Evolutionary conservation across 106 monocot genomes (phyloP), one percentile per base, ranked within the genome.

Genomic region (Amphibolis antarctica): DNA sequence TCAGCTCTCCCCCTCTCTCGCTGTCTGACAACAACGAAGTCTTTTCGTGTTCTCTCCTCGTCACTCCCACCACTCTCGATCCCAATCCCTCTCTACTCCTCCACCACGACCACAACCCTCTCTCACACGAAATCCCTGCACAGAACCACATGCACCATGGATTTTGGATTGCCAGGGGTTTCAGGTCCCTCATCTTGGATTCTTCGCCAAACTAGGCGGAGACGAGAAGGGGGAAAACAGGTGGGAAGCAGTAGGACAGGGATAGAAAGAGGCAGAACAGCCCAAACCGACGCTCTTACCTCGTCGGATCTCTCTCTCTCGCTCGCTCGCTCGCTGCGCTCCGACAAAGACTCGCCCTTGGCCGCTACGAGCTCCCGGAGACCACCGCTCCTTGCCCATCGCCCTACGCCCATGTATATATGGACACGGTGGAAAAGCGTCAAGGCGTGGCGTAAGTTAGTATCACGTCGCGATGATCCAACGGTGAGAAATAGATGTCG

Each of bases 71-170:
- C 48, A 29, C 53, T 48, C 73, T 58, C 65, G 13, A 31, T 67
- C 67, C 50, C 64, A 49, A n/a, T 48, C 46, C 26, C 17, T 49
- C 64, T 28, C 25, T 36, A 2, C 36, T 4, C 36, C 36, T 36
- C 36, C 36, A 36, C 36, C 36, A 36, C 36, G 4, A 36, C 36
- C 27, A 14, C 51, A 45, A 58, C 59, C 27, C 56, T 47, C 69
- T 44, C 67, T 67, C 67, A 55, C 59, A 62, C 23, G 25, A 36
- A 36, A 47, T 49, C 21, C 74, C 74, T 74, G 74, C 74, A 74
- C 52, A 74, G 46, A 67, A 74, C 48, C 63, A 74, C 53, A 68
- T 60, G 27, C 52, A 67, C 74, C 15, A 51, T 61, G 15, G 46
- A 29, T 70, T 58, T 60, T 44, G 1, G 15, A 36, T 17, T 60